These are phyloP conservation scores for Vicia faba DNA, from an alignment of 306 rosid species.

Conservation along the genomic window DNA sequence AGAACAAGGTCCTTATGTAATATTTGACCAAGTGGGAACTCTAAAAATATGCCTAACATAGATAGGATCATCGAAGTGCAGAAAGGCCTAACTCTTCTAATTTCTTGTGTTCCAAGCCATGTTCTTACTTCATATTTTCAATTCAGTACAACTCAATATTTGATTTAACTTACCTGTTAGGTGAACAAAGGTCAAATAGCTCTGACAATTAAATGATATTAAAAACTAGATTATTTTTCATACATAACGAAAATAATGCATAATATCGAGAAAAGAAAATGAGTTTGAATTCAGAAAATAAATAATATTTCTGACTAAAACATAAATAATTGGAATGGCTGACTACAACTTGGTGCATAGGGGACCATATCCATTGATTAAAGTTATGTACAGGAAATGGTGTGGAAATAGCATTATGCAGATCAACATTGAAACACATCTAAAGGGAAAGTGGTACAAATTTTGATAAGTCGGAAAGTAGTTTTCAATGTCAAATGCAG, in stretches of 20 bases:
- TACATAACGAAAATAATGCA: background rate
- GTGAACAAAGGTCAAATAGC: constrained; percentile 27
- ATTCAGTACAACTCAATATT: constrained; percentile 38
- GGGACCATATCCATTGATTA: constrained; percentile 25
- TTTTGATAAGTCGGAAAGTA: constrained; percentile 31
- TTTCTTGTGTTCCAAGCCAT: constrained; percentile 39
- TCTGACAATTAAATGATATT: constrained; percentile 13
- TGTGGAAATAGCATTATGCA: constrained; percentile 23
- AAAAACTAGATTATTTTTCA: no score
- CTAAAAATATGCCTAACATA: constrained; percentile 35
- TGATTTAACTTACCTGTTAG: constrained; percentile 34
- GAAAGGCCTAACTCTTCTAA: constrained; percentile 51
- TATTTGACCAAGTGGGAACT: constrained; percentile 34
- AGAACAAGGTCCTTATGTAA: constrained; percentile 45
- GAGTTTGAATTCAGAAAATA: background rate
- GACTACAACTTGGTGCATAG: background rate
- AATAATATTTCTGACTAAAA: constrained; percentile 13
- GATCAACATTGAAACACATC: constrained; percentile 1
- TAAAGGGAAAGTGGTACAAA: background rate
- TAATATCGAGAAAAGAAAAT: constrained; percentile 15
- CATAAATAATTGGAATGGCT: constrained; percentile 10
- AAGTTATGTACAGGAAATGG: background rate
- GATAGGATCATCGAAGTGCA: constrained; percentile 42
- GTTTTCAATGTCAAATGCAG: constrained; percentile 34
- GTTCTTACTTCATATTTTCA: constrained; percentile 21